A percentile compares a stretch with the other conserved stretches of the same genome.
These are phyloP conservation scores for Botrytis fragariae DNA, from an alignment of 2,329 filamentous ascomycete genomes.

Conservation along the genomic window DNA sequence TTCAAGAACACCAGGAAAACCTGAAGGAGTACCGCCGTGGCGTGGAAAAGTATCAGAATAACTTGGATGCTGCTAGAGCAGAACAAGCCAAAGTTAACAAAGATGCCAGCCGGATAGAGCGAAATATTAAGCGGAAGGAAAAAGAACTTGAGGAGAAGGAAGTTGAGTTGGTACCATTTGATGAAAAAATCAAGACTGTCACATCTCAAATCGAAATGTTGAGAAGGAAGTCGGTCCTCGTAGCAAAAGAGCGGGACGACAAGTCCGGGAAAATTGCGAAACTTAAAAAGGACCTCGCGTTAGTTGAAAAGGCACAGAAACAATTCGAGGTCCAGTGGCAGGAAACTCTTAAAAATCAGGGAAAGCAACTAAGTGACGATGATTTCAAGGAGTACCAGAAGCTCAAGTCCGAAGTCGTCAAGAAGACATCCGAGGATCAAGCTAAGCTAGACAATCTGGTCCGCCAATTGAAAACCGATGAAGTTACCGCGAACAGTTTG, in stretches of 20 bases:
- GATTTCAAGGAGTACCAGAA: conserved; percentile 89
- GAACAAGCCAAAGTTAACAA: conserved; percentile 77
- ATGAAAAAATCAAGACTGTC: conserved; percentile 86
- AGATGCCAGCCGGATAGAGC: conserved; percentile 78
- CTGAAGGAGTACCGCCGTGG: conserved; percentile 88
- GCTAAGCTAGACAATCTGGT: conserved; percentile 81
- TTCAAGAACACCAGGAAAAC: conserved; percentile 91
- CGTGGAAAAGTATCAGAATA: conserved; percentile 78
- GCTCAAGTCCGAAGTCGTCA: conserved; percentile 80
- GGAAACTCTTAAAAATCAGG: conserved; percentile 80
- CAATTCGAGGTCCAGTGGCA: conserved; percentile 87
- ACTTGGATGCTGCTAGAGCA: conserved; percentile 75
- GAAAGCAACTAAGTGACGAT: conserved; percentile 77
- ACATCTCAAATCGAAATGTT: conserved; percentile 67
- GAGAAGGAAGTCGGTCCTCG: conserved; percentile 64
- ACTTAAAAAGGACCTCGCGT: conserved; percentile 74
- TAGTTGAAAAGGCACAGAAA: conserved; percentile 84
- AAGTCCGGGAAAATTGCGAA: conserved; percentile 68
- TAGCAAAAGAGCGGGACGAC: conserved; percentile 72
- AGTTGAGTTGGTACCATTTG: conserved; percentile 81
- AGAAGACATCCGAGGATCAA: conserved; percentile 77
- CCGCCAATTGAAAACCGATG: conserved; percentile 86
- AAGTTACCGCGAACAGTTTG: conserved; percentile 84
- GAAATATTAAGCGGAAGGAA: conserved; percentile 79
- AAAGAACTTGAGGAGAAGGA: conserved; percentile 83